These are phyloP conservation scores for Paraleonurus japonicus DNA, from an alignment of 257 asterid genomes.

Conservation along the genomic window DNA sequence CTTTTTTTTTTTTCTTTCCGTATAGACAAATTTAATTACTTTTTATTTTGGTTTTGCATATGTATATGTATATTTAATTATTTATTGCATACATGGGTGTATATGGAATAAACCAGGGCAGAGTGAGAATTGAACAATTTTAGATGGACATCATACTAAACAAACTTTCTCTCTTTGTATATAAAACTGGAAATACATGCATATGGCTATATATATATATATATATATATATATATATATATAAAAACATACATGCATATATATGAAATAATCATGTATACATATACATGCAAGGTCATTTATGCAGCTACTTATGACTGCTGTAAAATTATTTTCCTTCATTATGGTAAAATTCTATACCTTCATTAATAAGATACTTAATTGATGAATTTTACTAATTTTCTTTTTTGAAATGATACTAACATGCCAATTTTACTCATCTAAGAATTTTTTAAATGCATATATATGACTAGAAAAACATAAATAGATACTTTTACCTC, in stretches of 20 bases:
- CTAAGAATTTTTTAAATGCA: not conserved
- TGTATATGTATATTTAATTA: not conserved
- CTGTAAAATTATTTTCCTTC: not conserved
- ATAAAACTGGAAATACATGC: not conserved
- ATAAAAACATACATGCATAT: not conserved
- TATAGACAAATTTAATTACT: not conserved
- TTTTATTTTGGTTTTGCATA: not conserved
- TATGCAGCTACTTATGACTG: not conserved
- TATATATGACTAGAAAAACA: conserved; percentile 1
- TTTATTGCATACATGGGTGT: not conserved
- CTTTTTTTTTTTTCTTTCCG: not conserved
- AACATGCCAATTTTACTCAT: not conserved
- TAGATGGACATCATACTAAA: not conserved
- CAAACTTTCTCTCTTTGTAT: not conserved
- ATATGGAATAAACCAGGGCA: not conserved
- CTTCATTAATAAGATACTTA: not conserved
- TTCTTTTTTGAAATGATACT: not conserved
- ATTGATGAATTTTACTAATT: not conserved
- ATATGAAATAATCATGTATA: not conserved
- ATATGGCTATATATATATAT: not conserved
- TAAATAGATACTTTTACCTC: conserved; percentile 49
- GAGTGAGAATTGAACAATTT: not conserved
- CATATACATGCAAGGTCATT: not conserved
- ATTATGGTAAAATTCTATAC: not conserved
- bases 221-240: not conserved